Percentiles rank a stretch among this genome's conserved stretches.
Evolutionary conservation across 257 asterid species (phyloP).

Genomic region (Schizonepeta tenuifolia): DNA sequence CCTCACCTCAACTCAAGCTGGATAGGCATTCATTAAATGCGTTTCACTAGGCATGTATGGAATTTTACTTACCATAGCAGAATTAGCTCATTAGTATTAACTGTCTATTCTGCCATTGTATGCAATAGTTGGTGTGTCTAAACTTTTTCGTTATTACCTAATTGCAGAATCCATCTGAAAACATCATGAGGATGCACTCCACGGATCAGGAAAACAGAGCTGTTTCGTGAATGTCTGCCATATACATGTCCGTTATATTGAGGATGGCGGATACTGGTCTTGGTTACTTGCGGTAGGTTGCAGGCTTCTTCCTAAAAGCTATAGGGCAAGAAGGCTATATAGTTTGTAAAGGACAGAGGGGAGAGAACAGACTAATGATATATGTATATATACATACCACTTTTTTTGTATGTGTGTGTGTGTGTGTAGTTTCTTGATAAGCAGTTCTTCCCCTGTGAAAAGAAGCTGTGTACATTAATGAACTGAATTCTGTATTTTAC

Average conservation of each 20-base stretch:
- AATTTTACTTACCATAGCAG: too few relatives aligned
- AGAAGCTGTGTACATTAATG: conserved; percentile 14
- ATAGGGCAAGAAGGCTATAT: background rate
- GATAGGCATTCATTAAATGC: background rate
- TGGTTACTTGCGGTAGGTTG: background rate
- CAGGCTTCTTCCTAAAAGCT: background rate
- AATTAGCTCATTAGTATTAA: background rate
- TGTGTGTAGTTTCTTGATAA: background rate
- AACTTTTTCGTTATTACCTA: background rate
- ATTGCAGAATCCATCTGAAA: conserved; percentile 49
- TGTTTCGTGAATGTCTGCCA: conserved; percentile 38
- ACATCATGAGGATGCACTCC: conserved; percentile 31
- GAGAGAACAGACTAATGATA: conserved; percentile 17
- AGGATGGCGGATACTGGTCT: conserved; percentile 4
- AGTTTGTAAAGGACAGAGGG: conserved; percentile 11
- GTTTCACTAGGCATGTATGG: background rate
- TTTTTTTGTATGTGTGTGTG: background rate
- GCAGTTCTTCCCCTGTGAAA: background rate
- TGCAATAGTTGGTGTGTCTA: background rate
- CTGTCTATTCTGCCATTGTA: background rate
- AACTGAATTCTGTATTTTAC: background rate
- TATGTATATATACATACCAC: conserved; percentile 11
- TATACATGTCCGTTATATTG: conserved; percentile 16
- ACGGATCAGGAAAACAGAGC: conserved; percentile 39
- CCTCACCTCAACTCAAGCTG: background rate